These are phyloP conservation scores for Cardiospermum halicacabum DNA, from an alignment of 345 rosid species.

Conservation along the genomic window DNA sequence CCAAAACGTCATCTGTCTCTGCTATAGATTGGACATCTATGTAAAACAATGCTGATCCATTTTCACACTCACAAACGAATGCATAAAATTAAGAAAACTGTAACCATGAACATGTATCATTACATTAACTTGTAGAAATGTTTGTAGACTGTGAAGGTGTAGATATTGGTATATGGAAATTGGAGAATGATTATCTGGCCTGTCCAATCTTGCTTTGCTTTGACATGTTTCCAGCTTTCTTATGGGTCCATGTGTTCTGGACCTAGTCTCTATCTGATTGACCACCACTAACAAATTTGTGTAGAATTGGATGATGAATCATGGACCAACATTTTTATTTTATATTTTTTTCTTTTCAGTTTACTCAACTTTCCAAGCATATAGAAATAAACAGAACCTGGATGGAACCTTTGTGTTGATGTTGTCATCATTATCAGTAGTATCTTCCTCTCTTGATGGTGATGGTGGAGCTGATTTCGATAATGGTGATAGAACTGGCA, in stretches of 20 bases:
- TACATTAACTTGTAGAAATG: not conserved
- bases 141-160: not conserved
- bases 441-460: constrained; percentile 16
- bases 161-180: constrained; percentile 15
- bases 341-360: not conserved
- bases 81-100: constrained; percentile 1
- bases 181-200: constrained; percentile 23
- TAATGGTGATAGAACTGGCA: constrained; percentile 27
- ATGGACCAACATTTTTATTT: constrained; percentile 7
- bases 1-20: constrained; percentile 7
- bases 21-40: constrained; percentile 6
- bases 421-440: constrained; percentile 8
- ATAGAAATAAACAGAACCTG: constrained; percentile 44
- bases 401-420: constrained; percentile 18
- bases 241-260: constrained; percentile 25
- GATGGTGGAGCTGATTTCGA: constrained; percentile 19
- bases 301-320: not conserved
- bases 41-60: not conserved
- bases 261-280: constrained; percentile 1
- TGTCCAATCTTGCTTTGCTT: constrained; percentile 18
- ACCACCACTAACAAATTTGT: not conserved
- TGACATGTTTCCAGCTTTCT: constrained; percentile 27
- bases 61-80: not conserved
- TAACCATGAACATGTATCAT: not conserved
- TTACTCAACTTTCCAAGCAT: constrained; percentile 46